Percentiles rank a stretch among this genome's conserved stretches.
Evolutionary conservation across 2,329 filamentous ascomycete genomes (phyloP).

Genomic region (Pseudocercospora eumusae): DNA sequence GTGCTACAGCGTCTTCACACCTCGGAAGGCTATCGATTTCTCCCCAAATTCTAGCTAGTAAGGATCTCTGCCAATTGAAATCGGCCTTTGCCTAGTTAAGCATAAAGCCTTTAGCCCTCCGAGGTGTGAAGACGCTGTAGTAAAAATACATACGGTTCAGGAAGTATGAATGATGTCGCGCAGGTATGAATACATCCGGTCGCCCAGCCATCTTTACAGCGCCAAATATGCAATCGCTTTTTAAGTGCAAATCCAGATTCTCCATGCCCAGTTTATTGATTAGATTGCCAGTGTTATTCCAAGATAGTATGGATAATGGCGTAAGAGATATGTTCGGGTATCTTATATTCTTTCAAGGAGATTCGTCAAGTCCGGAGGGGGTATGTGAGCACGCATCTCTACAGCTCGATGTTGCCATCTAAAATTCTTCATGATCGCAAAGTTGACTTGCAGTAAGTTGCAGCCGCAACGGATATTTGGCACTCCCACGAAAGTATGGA

Average conservation of each 20-base stretch:
- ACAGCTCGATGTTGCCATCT: background rate
- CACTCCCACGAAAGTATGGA: too few species aligned
- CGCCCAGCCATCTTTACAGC: background rate
- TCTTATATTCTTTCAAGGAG: conserved; percentile 1
- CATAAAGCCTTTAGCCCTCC: too few species aligned
- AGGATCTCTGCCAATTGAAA: too few species aligned
- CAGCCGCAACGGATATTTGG: too few species aligned
- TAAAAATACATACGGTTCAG: background rate
- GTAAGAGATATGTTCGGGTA: background rate
- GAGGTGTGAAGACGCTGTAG: too few species aligned
- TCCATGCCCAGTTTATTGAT: conserved; percentile 5
- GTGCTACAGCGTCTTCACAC: too few species aligned
- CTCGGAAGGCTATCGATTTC: too few species aligned
- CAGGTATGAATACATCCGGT: conserved; percentile 1
- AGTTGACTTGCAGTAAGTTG: background rate
- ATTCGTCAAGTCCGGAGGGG: conserved; percentile 4
- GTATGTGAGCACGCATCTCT: background rate
- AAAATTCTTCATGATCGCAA: background rate
- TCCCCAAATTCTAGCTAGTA: too few species aligned
- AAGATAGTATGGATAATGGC: background rate
- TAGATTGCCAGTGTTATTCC: conserved; percentile 2
- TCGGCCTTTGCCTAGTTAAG: too few species aligned
- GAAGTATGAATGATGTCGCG: background rate
- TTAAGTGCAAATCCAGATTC: background rate
- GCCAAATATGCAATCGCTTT: conserved; percentile 1